Base-by-base conservation (phyloP, 805 yeast genomes). In the Metschnikowia baotianmanensis region DNA sequence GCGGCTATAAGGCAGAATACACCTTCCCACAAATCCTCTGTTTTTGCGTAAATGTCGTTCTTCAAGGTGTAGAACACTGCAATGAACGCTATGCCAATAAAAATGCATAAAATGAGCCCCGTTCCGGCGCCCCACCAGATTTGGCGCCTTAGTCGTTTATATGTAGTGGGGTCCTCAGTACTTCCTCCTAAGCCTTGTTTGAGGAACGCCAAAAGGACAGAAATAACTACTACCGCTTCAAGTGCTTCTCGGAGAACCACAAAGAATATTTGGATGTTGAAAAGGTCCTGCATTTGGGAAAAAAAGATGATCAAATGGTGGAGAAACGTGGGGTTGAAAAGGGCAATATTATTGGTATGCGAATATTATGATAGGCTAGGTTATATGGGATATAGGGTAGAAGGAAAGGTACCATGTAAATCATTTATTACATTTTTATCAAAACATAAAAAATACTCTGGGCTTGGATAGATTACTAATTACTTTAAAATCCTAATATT, bases 21-120 rank as follows among this genome's bases (percentile, higher is more conserved):
- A 71, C 97, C 98, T 76, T 91, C 99, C 98, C 98, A 91, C 43
- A 91, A 63, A 62, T 91, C 97, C 64, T 91, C 99, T 16, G 96
- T 80, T 10, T 63, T 59, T 35, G 91, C 74, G 86, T 96, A 91
- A 50, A 91, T 77, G 75, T 91, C 95, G 40, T 78, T 78, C 48
- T 83, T 82, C 36, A 85, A 72, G 25, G 85, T 68, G 63, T 91
- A 91, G 71, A 87, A 91, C 16, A 88, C 89, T 64, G 96, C 99
- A 62, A 91, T 90, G 68, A 91, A 90, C 42, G 88, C 96, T 67
- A 86, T 83, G 63, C 99, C 99, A 48, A 91, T 71, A 40, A 79
- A 74, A 34, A 91, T 55, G 83, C 98, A 91, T 37, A 87, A 64
- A 21, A 85, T 48, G 21, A 91, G 71, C 51, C 98, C 99, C 3